Conservation (phyloP, 495 filamentous ascomycete species). For the Penicillium tannophilum region DNA sequence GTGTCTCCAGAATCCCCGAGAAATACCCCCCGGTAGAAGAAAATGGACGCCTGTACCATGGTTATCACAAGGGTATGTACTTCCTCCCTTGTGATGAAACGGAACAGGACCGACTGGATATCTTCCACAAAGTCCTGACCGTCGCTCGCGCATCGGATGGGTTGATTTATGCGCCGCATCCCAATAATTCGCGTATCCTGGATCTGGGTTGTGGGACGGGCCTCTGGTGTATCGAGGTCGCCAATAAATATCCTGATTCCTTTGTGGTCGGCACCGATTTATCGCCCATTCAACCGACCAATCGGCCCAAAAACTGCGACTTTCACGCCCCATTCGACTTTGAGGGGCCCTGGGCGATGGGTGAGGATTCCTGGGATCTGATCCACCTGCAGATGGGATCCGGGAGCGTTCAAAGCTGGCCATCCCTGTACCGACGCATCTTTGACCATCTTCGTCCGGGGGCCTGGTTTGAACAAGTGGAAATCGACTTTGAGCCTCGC, state of each 20-base stretch:
- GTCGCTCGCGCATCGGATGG: constrained; percentile 62
- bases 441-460: constrained; percentile 82
- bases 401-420: constrained; percentile 81
- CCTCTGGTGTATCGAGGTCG: constrained; percentile 89
- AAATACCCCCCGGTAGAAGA: constrained; percentile 40
- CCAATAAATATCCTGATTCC: constrained; percentile 62
- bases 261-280: constrained; percentile 77
- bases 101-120: constrained; percentile 76
- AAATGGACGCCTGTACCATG: constrained; percentile 53
- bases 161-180: constrained; percentile 55
- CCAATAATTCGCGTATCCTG: constrained; percentile 59
- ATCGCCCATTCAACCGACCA: constrained; percentile 75
- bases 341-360: constrained; percentile 78
- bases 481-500: constrained; percentile 82
- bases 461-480: constrained; percentile 87
- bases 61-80: constrained; percentile 51
- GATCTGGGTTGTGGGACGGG: constrained; percentile 90
- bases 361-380: constrained; percentile 77
- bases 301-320: constrained; percentile 70
- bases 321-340: constrained; percentile 71
- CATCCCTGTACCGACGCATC: constrained; percentile 68
- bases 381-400: constrained; percentile 82
- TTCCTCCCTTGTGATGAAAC: constrained; percentile 56
- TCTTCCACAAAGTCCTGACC: constrained; percentile 74
- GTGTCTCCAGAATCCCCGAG: constrained; percentile 35